Evolutionary conservation across 192 early-diverging fungal genomes (phyloP), one percentile per base, ranked within the genome.

Genomic region (Podila epicladia): DNA sequence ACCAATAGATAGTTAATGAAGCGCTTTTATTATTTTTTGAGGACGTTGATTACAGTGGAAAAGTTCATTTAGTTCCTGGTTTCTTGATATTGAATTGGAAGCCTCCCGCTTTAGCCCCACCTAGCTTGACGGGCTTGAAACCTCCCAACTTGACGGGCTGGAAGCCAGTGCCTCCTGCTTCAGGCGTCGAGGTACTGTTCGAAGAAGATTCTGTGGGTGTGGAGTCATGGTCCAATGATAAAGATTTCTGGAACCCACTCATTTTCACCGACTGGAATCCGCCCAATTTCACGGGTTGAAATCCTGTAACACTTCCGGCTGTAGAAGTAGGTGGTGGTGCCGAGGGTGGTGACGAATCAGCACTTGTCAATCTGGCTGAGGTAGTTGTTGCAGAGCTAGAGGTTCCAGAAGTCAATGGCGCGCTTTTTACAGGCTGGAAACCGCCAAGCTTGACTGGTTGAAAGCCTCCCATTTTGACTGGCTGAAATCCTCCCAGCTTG

Each of bases 101-200:
- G 1, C 65, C 69, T 19, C 77, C 77, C 57, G 73, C 69, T 71
- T 80, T 80, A 66, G 69, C 72, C 4, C 65, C 69, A 28, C 77
- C 77, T 41, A 80, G 68, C 71, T 80, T 80, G 70, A 72, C 68
- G 33, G 75, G 75, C 51, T 71, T 78, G 64, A 78, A 78, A 3
- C 67, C 74, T 12, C 67, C 64, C 24, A 76, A 17, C 58, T 79
- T 79, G 20, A 72, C 65, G 0, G 76, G 76, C 22, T 79, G 76
- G 37, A 79, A 79, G n/a, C 76, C 76, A n/a, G 33, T 68, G 5
- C 20, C 20, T 63, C 28, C 28, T 19, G 62, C 35, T 9, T 37
- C 35, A 3, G 62, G 11, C 17, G 32, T 38, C 17, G 65, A 38
- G 51, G 53, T 11, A 19, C 41, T 15, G 4, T 17, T 3, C 53